Conservation (phyloP, 345 rosid genomes). For the Toxicodendron radicans region DNA sequence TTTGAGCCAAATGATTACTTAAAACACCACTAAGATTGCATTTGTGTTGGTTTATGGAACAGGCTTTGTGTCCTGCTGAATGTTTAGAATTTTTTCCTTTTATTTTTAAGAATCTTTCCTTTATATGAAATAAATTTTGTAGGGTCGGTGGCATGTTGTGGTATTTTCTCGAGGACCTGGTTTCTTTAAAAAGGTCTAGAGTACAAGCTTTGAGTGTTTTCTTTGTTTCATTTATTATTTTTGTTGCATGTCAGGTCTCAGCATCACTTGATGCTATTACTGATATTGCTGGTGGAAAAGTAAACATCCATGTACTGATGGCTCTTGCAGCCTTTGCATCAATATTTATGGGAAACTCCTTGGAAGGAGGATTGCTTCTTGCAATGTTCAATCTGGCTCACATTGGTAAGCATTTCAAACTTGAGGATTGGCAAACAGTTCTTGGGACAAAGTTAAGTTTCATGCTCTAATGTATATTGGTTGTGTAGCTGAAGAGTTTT, state of each 20-base stretch:
- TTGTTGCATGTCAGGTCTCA: conserved; percentile 56
- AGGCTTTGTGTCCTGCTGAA: neutral
- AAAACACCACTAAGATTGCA: neutral
- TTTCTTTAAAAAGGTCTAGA: neutral
- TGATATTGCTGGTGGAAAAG: conserved; percentile 89
- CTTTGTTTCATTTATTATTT: neutral
- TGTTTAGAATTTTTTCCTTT: neutral
- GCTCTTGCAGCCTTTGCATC: conserved; percentile 97
- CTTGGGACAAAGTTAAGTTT: conserved; percentile 11
- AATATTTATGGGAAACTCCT: conserved; percentile 82
- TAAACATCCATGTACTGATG: conserved; percentile 94
- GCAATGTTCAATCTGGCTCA: conserved; percentile 99
- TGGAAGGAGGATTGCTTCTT: conserved; percentile 96
- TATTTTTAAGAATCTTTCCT: neutral
- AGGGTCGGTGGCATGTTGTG: neutral
- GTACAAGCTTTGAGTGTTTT: neutral
- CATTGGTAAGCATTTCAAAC: conserved; percentile 53
- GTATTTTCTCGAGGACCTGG: neutral
- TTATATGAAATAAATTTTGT: neutral
- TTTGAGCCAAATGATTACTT: neutral
- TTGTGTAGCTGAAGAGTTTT: conserved; percentile 91
- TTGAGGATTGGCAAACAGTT: neutral
- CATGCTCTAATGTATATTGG: neutral
- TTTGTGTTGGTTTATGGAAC: neutral
- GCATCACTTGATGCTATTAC: conserved; percentile 87